phyloP scores from a whole-genome alignment of 192 early-diverging fungal species.

The Diversispora epigaea region DNA sequence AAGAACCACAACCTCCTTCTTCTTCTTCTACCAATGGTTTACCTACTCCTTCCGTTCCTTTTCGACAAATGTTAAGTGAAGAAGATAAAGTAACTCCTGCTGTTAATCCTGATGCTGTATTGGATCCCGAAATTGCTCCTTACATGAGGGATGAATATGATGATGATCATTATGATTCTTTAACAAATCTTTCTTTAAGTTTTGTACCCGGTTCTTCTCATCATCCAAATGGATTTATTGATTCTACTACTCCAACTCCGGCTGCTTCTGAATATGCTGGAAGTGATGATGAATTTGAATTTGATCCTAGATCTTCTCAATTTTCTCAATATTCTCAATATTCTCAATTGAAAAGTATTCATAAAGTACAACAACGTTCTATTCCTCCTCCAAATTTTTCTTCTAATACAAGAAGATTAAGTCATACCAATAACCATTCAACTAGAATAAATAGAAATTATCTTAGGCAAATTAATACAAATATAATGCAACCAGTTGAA shows the following conservation, averaged over 20 bases:
- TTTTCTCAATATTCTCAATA: slow-evolving; percentile 30
- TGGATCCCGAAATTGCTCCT: slow-evolving; percentile 61
- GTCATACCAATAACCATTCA: slow-evolving; percentile 44
- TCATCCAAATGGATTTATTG: background rate
- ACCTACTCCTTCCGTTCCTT: slow-evolving; percentile 42
- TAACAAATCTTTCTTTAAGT: slow-evolving; percentile 41
- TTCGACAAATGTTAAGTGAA: slow-evolving; percentile 42
- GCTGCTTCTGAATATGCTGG: slow-evolving; percentile 29
- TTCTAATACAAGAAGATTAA: slow-evolving; percentile 42
- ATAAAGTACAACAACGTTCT: slow-evolving; percentile 36
- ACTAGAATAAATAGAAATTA: slow-evolving; percentile 33
- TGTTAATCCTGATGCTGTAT: slow-evolving; percentile 39
- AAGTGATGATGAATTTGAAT: slow-evolving; percentile 52
- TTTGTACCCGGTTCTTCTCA: slow-evolving; percentile 34
- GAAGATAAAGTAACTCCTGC: slow-evolving; percentile 40
- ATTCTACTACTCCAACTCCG: slow-evolving; percentile 24
- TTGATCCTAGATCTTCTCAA: slow-evolving; percentile 31
- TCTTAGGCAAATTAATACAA: slow-evolving; percentile 43
- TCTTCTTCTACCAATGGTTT: background rate
- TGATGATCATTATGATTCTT: slow-evolving; percentile 44
- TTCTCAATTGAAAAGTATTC: slow-evolving; percentile 52
- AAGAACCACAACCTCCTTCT: slow-evolving; percentile 18
- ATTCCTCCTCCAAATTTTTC: too few species aligned
- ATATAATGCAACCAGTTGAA: slow-evolving; percentile 39
- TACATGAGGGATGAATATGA: slow-evolving; percentile 66